Percentiles rank a stretch among this genome's conserved stretches.
Evolutionary conservation across 2,329 filamentous ascomycete genomes (phyloP).

Genomic region (Neurospora sp.): DNA sequence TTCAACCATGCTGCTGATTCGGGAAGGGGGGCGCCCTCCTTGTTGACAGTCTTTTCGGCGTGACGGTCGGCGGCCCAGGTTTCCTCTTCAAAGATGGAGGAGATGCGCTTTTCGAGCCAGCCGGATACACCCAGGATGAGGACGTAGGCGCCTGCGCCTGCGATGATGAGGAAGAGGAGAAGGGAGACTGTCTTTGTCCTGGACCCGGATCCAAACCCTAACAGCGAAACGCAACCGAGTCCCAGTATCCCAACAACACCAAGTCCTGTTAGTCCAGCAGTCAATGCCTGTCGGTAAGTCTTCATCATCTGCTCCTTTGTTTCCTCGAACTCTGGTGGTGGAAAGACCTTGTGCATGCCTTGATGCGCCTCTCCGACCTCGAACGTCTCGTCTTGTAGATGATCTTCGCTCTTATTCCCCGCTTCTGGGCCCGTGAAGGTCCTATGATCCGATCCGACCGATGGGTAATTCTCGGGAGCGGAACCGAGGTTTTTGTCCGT

Average conservation of each 20-base stretch:
- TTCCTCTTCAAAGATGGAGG: slow-evolving; percentile 56
- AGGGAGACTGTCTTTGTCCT: not conserved
- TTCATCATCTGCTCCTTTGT: slow-evolving; percentile 24
- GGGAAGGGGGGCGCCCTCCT: slow-evolving; percentile 38
- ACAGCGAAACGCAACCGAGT: slow-evolving; percentile 13
- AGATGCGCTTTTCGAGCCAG: slow-evolving; percentile 53
- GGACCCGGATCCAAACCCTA: not conserved
- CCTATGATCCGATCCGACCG: slow-evolving; percentile 25
- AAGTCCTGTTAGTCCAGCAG: slow-evolving; percentile 25
- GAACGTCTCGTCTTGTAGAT: slow-evolving; percentile 26
- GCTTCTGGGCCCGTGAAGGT: slow-evolving; percentile 29
- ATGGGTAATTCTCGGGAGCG: slow-evolving; percentile 26
- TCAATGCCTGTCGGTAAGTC: slow-evolving; percentile 26
- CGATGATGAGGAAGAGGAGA: not conserved
- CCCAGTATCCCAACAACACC: slow-evolving; percentile 21
- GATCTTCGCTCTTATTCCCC: slow-evolving; percentile 29
- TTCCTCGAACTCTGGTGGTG: slow-evolving; percentile 36
- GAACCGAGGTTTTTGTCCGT: slow-evolving; percentile 48
- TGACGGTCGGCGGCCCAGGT: slow-evolving; percentile 56
- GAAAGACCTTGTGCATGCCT: slow-evolving; percentile 34
- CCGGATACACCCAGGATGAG: slow-evolving; percentile 38
- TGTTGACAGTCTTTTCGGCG: slow-evolving; percentile 35
- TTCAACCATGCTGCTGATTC: slow-evolving; percentile 66
- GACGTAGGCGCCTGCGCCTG: slow-evolving; percentile 19
- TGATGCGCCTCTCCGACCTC: slow-evolving; percentile 29